Evolutionary conservation across 257 asterid species (phyloP).

Genomic region (Solanum medicagineum): DNA sequence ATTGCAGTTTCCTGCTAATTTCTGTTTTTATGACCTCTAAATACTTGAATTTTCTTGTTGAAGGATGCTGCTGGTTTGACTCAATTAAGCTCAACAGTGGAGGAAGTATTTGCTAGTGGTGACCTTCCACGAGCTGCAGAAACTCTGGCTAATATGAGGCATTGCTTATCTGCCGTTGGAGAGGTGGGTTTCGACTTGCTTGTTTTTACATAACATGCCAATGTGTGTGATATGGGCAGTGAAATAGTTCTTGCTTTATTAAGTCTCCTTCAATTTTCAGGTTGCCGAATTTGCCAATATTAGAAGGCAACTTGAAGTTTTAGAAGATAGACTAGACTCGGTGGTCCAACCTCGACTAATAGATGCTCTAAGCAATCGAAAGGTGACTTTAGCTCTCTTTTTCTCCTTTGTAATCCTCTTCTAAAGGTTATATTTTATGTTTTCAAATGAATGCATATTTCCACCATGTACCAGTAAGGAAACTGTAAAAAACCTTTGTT

Average conservation of each 20-base stretch:
- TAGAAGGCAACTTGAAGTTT: slow-evolving; percentile 94
- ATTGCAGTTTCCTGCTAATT: not conserved
- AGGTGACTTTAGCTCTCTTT: slow-evolving; percentile 36
- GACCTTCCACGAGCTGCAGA: slow-evolving; percentile 98
- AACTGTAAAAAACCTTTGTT: not conserved
- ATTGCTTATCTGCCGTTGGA: slow-evolving; percentile 95
- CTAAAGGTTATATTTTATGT: not conserved
- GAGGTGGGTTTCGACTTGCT: slow-evolving; percentile 36
- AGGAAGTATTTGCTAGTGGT: slow-evolving; percentile 96
- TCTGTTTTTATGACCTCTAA: slow-evolving; percentile 1
- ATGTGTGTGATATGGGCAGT: not conserved
- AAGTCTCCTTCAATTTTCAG: slow-evolving; percentile 27
- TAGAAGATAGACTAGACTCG: slow-evolving; percentile 93
- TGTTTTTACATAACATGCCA: not conserved
- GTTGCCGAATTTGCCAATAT: slow-evolving; percentile 99
- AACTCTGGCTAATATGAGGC: slow-evolving; percentile 94
- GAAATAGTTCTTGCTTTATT: not conserved
- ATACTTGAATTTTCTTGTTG: slow-evolving; percentile 10
- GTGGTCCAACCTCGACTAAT: slow-evolving; percentile 96
- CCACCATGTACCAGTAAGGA: not conserved
- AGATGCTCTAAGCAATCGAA: slow-evolving; percentile 76
- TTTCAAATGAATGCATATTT: slow-evolving; percentile 9
- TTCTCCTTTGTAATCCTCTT: slow-evolving; percentile 4
- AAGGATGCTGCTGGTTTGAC: slow-evolving; percentile 99
- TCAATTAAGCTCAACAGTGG: slow-evolving; percentile 92